Conservation (phyloP, 352 stramenopile genomes). For the Plasmopara muralis region DNA sequence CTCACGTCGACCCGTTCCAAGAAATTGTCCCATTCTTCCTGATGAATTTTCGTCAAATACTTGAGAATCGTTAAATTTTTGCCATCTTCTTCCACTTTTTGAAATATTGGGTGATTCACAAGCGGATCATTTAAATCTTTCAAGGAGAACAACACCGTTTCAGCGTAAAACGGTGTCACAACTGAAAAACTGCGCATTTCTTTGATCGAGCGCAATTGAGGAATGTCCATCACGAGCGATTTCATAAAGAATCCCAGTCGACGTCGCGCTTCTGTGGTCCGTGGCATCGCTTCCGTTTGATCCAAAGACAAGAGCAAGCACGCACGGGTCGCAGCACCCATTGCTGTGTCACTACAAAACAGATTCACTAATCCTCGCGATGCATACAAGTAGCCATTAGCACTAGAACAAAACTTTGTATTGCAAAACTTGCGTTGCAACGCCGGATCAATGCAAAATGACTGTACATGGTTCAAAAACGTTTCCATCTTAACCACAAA, state of each 20-base stretch:
- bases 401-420: slow-evolving; percentile 65
- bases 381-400: slow-evolving; percentile 62
- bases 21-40: slow-evolving; percentile 84
- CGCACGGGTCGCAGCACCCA: slow-evolving; percentile 61
- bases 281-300: slow-evolving; percentile 59
- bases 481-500: slow-evolving; percentile 85
- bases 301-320: slow-evolving; percentile 64
- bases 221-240: slow-evolving; percentile 82
- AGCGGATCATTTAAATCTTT: slow-evolving; percentile 76
- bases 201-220: slow-evolving; percentile 69
- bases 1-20: slow-evolving; percentile 75
- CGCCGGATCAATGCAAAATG: slow-evolving; percentile 59
- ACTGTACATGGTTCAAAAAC: slow-evolving; percentile 57
- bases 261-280: slow-evolving; percentile 52
- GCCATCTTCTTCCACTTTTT: slow-evolving; percentile 75
- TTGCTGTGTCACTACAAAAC: slow-evolving; percentile 64
- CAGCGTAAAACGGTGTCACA: slow-evolving; percentile 79
- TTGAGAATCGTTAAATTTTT: slow-evolving; percentile 84
- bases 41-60: slow-evolving; percentile 80
- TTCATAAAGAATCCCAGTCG: slow-evolving; percentile 85
- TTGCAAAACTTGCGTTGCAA: slow-evolving; percentile 68
- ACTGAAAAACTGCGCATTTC: slow-evolving; percentile 83
- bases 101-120: slow-evolving; percentile 81
- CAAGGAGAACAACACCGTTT: slow-evolving; percentile 74
- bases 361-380: slow-evolving; percentile 64